phyloP scores from a whole-genome alignment of 306 rosid species.

The Quercus gilva region DNA sequence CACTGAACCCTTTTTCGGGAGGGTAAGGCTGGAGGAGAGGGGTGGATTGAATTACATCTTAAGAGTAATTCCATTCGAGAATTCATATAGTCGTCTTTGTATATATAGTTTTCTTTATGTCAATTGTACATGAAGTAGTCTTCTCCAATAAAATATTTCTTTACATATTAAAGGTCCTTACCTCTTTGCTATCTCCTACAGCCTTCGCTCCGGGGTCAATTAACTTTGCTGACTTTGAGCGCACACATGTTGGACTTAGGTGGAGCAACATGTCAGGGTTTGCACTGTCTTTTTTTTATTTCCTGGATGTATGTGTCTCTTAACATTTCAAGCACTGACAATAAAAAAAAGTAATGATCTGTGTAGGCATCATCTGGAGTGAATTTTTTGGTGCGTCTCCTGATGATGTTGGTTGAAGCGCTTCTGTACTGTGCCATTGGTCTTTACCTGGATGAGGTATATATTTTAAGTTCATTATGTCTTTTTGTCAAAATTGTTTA shows the following conservation, averaged over 20 bases:
- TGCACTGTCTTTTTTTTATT: constrained; percentile 6
- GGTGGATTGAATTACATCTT: too few relatives aligned
- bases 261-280: constrained; percentile 64
- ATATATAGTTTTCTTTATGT: too few relatives aligned
- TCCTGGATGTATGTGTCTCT: neutral
- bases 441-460: constrained; percentile 92
- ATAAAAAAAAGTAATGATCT: neutral
- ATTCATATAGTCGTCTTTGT: too few relatives aligned
- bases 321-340: constrained; percentile 24
- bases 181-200: constrained; percentile 90
- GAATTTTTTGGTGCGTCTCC: constrained; percentile 73
- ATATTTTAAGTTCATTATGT: constrained; percentile 12
- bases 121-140: too few relatives aligned
- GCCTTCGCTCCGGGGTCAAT: constrained; percentile 93
- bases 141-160: too few relatives aligned
- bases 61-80: too few relatives aligned
- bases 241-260: constrained; percentile 97
- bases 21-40: too few relatives aligned
- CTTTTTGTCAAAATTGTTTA: neutral
- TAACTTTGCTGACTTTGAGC: constrained; percentile 95
- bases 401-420: constrained; percentile 84
- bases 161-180: constrained; percentile 58
- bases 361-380: constrained; percentile 90
- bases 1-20: too few relatives aligned
- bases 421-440: constrained; percentile 78